Evolutionary conservation across 2,329 filamentous ascomycete species (phyloP), one percentile per base, ranked within the genome.

Genomic region (Apiospora aurea): DNA sequence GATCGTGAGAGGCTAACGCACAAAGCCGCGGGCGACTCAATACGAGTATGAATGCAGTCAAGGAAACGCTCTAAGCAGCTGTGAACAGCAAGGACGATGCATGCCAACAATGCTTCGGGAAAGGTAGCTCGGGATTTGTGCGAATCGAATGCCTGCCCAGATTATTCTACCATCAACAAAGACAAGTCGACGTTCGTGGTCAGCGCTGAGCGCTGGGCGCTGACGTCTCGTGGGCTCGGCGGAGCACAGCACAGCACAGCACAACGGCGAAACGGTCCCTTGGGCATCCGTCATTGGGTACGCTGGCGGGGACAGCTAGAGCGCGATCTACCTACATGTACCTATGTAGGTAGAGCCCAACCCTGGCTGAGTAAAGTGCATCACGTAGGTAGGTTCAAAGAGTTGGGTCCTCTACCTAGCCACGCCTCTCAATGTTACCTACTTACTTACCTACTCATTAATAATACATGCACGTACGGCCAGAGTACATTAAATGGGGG

Each of bases 251-350:
- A 61, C 53, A 61, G 57, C 57, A 18, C 57, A 64, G 34, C 53
- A 61, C 53, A 61, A 18, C 26, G 29, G 53, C 53, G 29, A 38
- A 38, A 61, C 29, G 51, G 26, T 38, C 38, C 53, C 21, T 61
- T 61, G 53, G 53, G 53, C 53, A n/a, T 61, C 57, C 57, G 57
- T 64, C 57, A 64, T 64, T 64, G 57, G 57, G 34, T 41, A 61
- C 53, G 29, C 18, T 61, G 53, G 53, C 53, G 53, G 53, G 21
- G 38, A 38, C 34, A 61, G 53, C 16, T 61, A 64, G 10, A 64
- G 29, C 29, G 29, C 57, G 53, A 61, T 61, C 53, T 61, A 34
- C 26, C 26, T 61, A n/a, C n/a, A n/a, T n/a, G n/a, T n/a, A 18
- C 14, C 26, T 61, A 11, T 26, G 3, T 34, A 26, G 16, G 10